Percentiles rank a stretch among this genome's conserved stretches.
phyloP scores from a whole-genome alignment of 495 filamentous ascomycete species.

The Xanthoparmelia taractica region DNA sequence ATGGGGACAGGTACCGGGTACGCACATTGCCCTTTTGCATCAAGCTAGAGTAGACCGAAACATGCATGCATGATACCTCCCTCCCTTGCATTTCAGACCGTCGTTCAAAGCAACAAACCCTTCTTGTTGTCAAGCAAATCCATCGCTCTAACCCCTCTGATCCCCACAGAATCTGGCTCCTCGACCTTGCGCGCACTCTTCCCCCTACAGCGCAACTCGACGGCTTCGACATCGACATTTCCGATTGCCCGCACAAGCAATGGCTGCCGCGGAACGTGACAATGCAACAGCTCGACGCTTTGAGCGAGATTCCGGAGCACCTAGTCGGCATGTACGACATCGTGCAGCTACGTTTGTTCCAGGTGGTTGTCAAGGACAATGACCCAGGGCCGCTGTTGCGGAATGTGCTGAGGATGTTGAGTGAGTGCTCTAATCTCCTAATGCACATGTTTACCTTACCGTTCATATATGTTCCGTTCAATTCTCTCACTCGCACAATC shows the following conservation, averaged over 20 bases:
- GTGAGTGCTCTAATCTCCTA: not conserved
- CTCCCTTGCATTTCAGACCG: not conserved
- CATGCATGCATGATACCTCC: not conserved
- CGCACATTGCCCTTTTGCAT: not conserved
- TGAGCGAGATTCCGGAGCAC: constrained; percentile 23
- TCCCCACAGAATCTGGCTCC: constrained; percentile 29
- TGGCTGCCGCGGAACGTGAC: constrained; percentile 30
- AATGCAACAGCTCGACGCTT: constrained; percentile 28
- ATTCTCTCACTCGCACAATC: not conserved
- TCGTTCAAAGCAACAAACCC: not conserved
- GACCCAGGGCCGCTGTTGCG: constrained; percentile 10
- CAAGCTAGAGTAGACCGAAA: not conserved
- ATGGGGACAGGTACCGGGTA: constrained; percentile 34
- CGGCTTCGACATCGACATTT: constrained; percentile 32
- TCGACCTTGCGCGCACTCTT: constrained; percentile 28
- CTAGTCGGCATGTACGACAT: constrained; percentile 33
- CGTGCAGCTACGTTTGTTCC: constrained; percentile 28
- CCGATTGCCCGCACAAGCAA: constrained; percentile 25
- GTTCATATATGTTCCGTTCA: not conserved
- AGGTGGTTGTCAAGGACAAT: constrained; percentile 6
- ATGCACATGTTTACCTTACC: not conserved
- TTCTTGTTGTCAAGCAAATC: not conserved
- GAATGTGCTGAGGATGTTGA: constrained; percentile 13
- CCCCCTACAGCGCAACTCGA: constrained; percentile 25
- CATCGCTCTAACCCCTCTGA: not conserved